Evolutionary conservation across 2,329 filamentous ascomycete species (phyloP).

Genomic region (Ophiognomonia clavigignenti-juglandacearum): DNA sequence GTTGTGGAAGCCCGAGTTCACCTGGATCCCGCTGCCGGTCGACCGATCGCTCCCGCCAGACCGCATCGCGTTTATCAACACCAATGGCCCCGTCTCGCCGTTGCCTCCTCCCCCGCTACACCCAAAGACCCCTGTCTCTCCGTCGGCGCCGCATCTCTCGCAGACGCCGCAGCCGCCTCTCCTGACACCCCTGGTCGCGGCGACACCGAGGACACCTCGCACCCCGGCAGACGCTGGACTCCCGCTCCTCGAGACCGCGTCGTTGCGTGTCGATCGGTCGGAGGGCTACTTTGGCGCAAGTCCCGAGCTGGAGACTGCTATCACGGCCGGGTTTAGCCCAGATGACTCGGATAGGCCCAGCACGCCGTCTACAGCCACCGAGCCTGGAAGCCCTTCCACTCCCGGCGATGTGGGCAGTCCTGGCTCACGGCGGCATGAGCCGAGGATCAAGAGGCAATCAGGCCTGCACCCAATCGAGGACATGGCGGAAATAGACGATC

Average conservation of each 20-base stretch:
- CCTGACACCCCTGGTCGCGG: neutral
- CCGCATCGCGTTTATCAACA: conserved; percentile 9
- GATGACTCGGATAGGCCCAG: conserved; percentile 6
- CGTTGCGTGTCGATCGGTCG: neutral
- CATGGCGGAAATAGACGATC: neutral
- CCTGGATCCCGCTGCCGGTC: conserved; percentile 13
- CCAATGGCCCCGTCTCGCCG: conserved; percentile 1
- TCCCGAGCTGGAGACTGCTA: conserved; percentile 11
- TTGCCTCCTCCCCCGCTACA: neutral
- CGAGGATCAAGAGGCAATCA: neutral
- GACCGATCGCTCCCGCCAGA: conserved; percentile 13
- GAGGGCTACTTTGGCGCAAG: neutral
- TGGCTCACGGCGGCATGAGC: neutral
- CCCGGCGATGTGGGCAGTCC: conserved; percentile 1
- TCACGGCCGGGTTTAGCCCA: conserved; percentile 3
- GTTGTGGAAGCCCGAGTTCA: conserved; percentile 15
- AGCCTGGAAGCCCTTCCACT: conserved; percentile 6
- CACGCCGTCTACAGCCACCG: conserved; percentile 13
- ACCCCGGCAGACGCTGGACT: conserved; percentile 1
- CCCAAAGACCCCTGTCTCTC: conserved; percentile 1
- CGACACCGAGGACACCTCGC: neutral
- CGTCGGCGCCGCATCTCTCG: neutral
- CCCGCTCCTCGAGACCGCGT: neutral
- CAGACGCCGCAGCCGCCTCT: conserved; percentile 1
- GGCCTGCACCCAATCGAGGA: neutral